These are phyloP conservation scores for Tillandsia fasciculata DNA, from an alignment of 176 grass and related monocot species.

Conservation along the genomic window DNA sequence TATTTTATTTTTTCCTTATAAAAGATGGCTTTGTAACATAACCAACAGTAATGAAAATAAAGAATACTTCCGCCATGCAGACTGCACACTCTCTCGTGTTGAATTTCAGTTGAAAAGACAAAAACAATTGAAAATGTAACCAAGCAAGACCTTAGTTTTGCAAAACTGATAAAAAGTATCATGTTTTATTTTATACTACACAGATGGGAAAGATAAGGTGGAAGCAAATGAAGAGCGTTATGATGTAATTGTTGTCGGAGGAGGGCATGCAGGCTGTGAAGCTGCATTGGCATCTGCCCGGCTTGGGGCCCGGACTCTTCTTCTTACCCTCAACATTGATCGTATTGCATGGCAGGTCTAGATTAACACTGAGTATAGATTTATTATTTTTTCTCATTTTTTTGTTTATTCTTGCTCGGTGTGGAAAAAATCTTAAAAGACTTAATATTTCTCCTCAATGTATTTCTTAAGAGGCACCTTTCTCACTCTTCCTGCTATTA, in stretches of 20 bases:
- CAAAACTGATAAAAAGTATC: background rate
- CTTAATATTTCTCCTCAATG: too few relatives aligned
- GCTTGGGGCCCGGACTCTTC: constrained; percentile 75
- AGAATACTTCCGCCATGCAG: too few relatives aligned
- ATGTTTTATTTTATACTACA: constrained; percentile 15
- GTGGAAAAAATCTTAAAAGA: too few relatives aligned
- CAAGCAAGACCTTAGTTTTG: background rate
- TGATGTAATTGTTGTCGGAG: constrained; percentile 93
- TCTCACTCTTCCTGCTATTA: too few relatives aligned
- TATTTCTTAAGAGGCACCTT: too few relatives aligned
- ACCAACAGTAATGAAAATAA: too few relatives aligned
- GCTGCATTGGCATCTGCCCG: constrained; percentile 86
- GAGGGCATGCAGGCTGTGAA: constrained; percentile 89
- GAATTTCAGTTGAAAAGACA: too few relatives aligned
- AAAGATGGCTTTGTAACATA: too few relatives aligned
- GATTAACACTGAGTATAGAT: background rate
- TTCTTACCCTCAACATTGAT: constrained; percentile 94
- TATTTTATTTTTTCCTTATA: too few relatives aligned
- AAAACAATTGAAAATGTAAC: too few relatives aligned
- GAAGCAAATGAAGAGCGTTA: constrained; percentile 45
- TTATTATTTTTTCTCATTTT: background rate
- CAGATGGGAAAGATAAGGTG: constrained; percentile 29
- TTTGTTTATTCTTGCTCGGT: background rate
- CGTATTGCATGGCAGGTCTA: constrained; percentile 95
- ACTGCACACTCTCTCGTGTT: too few relatives aligned